phyloP scores from a whole-genome alignment of 352 stramenopile genomes.

The Pythium brassicae region DNA sequence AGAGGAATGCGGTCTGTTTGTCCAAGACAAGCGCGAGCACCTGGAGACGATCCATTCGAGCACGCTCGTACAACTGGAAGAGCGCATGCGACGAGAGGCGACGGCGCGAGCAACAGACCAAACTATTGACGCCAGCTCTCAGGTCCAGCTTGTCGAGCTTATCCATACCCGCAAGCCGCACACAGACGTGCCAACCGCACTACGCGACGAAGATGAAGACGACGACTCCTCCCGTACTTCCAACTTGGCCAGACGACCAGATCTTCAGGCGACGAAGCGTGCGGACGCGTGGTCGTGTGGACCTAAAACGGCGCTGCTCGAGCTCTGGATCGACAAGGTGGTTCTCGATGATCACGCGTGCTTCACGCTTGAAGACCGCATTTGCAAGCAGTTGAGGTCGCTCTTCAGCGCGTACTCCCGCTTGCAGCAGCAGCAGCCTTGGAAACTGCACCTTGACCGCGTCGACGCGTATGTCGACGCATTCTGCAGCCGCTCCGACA shows the following conservation, averaged over 20 bases:
- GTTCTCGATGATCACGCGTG: constrained; percentile 73
- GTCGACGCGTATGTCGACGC: constrained; percentile 38
- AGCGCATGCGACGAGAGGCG: constrained; percentile 35
- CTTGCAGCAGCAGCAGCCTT: constrained; percentile 47
- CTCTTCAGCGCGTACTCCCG: constrained; percentile 51
- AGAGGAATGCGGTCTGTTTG: constrained; percentile 39
- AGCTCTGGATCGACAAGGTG: constrained; percentile 51
- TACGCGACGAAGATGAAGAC: background rate
- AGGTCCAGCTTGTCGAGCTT: constrained; percentile 2
- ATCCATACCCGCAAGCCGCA: constrained; percentile 3
- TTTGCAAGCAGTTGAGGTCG: constrained; percentile 55
- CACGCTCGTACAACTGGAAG: constrained; percentile 51
- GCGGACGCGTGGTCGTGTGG: background rate
- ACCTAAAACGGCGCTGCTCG: constrained; percentile 19
- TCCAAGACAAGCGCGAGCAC: constrained; percentile 31
- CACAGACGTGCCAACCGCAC: background rate
- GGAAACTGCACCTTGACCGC: constrained; percentile 37
- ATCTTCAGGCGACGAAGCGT: background rate
- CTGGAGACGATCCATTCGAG: constrained; percentile 33
- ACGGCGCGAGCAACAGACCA: background rate
- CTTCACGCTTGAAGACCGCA: constrained; percentile 61
- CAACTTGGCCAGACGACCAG: background rate
- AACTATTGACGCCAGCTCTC: background rate
- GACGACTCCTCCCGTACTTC: no score
- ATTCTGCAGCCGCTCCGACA: background rate